These are phyloP conservation scores for Phlebiopsis gigantea DNA, from an alignment of 768 basidiomycete species.

Conservation along the genomic window DNA sequence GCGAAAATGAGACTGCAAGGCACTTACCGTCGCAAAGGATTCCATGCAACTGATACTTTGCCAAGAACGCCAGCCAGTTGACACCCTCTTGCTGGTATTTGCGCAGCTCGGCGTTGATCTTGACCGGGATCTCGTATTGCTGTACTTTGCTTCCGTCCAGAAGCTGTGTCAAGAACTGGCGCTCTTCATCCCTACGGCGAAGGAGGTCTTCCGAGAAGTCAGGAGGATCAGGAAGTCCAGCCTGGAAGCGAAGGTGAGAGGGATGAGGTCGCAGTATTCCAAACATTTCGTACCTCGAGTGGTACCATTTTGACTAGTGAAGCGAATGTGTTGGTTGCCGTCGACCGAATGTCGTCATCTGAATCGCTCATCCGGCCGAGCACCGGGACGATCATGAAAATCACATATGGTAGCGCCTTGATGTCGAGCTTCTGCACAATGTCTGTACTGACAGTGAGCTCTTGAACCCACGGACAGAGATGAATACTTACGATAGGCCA, in stretches of 20 bases:
- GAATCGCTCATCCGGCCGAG: conserved; percentile 96
- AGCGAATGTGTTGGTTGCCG: conserved; percentile 96
- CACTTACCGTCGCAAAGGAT: conserved; percentile 91
- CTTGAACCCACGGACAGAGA: neutral
- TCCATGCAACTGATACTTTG: conserved; percentile 96
- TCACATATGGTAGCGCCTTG: conserved; percentile 92
- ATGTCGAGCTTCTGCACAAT: conserved; percentile 89
- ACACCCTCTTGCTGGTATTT: conserved; percentile 99
- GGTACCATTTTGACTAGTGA: conserved; percentile 98
- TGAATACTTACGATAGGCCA: conserved; percentile 73
- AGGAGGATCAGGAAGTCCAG: conserved; percentile 93
- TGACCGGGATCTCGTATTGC: conserved; percentile 78
- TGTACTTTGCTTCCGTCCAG: conserved; percentile 95
- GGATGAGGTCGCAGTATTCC: neutral
- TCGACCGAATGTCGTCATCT: conserved; percentile 86
- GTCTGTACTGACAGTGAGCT: conserved; percentile 43
- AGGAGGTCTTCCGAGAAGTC: conserved; percentile 87
- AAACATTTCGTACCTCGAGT: conserved; percentile 65
- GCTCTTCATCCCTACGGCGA: conserved; percentile 79
- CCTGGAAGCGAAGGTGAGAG: conserved; percentile 40
- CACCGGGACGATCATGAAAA: conserved; percentile 94
- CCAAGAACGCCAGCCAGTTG: conserved; percentile 97
- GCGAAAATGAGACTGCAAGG: neutral
- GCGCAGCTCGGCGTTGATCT: conserved; percentile 89
- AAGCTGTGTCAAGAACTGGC: conserved; percentile 88